Base-by-base conservation (phyloP, 2,329 filamentous ascomycete genomes). In the Lachnellula arida region DNA sequence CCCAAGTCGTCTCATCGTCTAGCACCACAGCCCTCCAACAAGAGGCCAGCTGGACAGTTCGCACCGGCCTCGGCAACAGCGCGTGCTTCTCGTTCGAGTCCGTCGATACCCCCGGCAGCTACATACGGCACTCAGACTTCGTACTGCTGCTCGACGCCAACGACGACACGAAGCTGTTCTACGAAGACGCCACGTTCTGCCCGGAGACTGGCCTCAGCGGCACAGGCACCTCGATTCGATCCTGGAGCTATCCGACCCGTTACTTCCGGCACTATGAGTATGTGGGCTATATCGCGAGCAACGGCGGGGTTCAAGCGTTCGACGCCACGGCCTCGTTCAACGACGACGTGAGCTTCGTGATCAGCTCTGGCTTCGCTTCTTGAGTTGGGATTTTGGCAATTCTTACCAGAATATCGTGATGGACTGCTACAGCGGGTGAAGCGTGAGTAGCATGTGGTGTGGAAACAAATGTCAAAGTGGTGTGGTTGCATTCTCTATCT, bases 131-230 rank as follows among this genome's bases (percentile, higher is more conserved):
- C 71, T 73, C 68, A 58, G 65, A 78, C 68, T 86, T 83, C 51
- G 73, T 22, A 28, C 77, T 86, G 0, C 47, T 68, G 35, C 60
- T 86, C 46, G 68, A 72, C 43, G 74, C 76, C 55, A 76, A 78
- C 59, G 83, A 86, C 58, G 76, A 76, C 53, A 74, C 72, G 54
- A 83, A 85, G 73, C 70, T 72, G 51, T 84, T 86, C 70, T 39
- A 70, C 4, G 82, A 86, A 61, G 83, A 86, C 48, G 81, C 83
- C 7, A 86, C 84, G 0, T 86, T 86, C 69, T 86, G 84, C 65
- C 73, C 81, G 0, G 74, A 79, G 66, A 56, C 74, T 0, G 78
- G 77, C 0, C 69, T 86, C 22, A 79, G 68, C 60, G 78, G 80
- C 4, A 65, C 74, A 44, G 81, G 79, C 6, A 77, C 58, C 59